Evolutionary conservation across 1,139 yeast species (phyloP).

Genomic region (Candida tropicalis): DNA sequence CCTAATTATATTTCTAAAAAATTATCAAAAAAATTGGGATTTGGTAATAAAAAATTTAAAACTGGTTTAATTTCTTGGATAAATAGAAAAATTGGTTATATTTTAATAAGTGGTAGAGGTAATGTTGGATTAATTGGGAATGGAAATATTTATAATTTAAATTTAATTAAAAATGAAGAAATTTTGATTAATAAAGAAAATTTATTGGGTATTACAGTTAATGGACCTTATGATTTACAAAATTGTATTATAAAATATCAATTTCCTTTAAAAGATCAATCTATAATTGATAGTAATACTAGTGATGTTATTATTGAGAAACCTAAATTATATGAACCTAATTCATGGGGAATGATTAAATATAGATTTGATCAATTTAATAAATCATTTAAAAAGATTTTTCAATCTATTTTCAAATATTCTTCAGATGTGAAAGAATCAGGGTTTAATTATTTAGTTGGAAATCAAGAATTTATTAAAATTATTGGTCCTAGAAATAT

Average conservation of each 20-base stretch:
- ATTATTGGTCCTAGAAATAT: constrained; percentile 60
- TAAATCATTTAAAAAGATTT: not conserved
- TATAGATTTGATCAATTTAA: constrained; percentile 2
- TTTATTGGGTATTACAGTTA: constrained; percentile 54
- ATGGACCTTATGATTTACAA: constrained; percentile 49
- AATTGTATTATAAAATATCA: constrained; percentile 36
- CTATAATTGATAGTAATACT: not conserved
- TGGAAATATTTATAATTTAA: constrained; percentile 56
- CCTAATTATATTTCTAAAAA: constrained; percentile 45
- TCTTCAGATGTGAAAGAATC: constrained; percentile 5
- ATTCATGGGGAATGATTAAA: constrained; percentile 8
- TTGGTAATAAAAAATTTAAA: too few species aligned
- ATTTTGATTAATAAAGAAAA: constrained; percentile 49
- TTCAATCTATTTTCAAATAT: constrained; percentile 4
- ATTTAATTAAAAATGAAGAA: constrained; percentile 49
- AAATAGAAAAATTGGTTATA: constrained; percentile 45
- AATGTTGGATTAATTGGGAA: constrained; percentile 56
- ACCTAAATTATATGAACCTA: constrained; percentile 8
- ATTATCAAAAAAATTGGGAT: constrained; percentile 30
- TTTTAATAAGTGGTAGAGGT: constrained; percentile 60
- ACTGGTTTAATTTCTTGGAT: constrained; percentile 42
- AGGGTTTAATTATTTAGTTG: constrained; percentile 27
- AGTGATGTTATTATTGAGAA: not conserved
- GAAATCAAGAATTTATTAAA: constrained; percentile 44
- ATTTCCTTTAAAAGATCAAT: constrained; percentile 20